These are phyloP conservation scores for Rehmannia glutinosa DNA, from an alignment of 257 asterid genomes.

Conservation along the genomic window DNA sequence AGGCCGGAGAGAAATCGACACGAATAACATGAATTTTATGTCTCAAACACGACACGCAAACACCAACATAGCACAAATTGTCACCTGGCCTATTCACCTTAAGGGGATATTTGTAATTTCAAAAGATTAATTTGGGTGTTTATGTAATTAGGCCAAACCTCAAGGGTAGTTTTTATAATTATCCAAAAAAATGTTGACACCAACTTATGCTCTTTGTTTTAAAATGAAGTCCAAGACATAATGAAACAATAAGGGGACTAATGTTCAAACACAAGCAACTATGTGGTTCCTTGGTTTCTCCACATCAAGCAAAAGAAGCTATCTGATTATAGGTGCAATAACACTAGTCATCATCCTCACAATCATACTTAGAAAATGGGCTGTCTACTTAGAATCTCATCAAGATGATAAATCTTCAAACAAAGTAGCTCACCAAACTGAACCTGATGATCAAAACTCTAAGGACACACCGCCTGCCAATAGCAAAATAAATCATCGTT, in stretches of 20 bases:
- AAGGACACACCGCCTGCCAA: not conserved
- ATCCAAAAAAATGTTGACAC: not conserved
- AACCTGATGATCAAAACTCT: slow-evolving; percentile 18
- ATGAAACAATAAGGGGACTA: slow-evolving; percentile 14
- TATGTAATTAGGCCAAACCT: too few relatives aligned
- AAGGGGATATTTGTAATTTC: too few relatives aligned
- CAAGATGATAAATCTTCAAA: slow-evolving; percentile 13
- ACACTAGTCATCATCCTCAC: slow-evolving; percentile 40
- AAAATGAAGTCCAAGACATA: slow-evolving; percentile 21
- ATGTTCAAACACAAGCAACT: slow-evolving; percentile 21
- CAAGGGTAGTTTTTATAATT: too few relatives aligned
- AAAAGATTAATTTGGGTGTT: too few relatives aligned
- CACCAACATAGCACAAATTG: too few relatives aligned
- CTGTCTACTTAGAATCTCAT: slow-evolving; percentile 19
- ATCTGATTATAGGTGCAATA: slow-evolving; percentile 49
- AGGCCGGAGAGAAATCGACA: too few relatives aligned
- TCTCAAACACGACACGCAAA: too few relatives aligned
- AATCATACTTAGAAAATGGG: slow-evolving; percentile 38
- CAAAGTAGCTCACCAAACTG: slow-evolving; percentile 8
- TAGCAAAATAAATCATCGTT: not conserved
- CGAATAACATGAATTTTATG: too few relatives aligned
- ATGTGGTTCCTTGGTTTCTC: slow-evolving; percentile 64
- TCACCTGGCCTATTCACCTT: too few relatives aligned
- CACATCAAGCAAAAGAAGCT: slow-evolving; percentile 44
- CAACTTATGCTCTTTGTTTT: not conserved